These are phyloP conservation scores for Chondrus crispus DNA, from an alignment of 23 red algal species.

Conservation along the genomic window DNA sequence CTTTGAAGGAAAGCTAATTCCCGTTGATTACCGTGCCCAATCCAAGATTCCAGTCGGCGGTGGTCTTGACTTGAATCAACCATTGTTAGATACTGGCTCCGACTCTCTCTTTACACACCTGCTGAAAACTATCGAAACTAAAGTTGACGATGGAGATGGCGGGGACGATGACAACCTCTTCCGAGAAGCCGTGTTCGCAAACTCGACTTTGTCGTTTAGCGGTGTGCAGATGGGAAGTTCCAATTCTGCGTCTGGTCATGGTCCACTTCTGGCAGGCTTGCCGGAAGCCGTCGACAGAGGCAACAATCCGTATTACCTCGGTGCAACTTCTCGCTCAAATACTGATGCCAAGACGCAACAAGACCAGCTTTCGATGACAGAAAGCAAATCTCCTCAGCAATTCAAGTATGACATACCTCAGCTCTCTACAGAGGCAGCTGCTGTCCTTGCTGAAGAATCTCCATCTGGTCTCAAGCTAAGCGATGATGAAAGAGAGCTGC, in stretches of 20 bases:
- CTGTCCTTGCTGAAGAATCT: constrained; percentile 41
- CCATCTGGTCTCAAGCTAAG: constrained; percentile 33
- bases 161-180: constrained; percentile 58
- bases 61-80: constrained; percentile 51
- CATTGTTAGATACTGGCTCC: constrained; percentile 44
- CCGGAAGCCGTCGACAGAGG: background rate
- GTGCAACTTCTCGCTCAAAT: background rate
- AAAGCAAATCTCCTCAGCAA: background rate
- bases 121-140: constrained; percentile 23
- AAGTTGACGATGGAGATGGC: constrained; percentile 21
- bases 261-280: background rate
- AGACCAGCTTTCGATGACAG: background rate
- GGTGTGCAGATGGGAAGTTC: background rate
- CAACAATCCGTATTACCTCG: constrained; percentile 49
- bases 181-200: constrained; percentile 51
- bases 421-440: constrained; percentile 50
- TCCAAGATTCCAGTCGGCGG: constrained; percentile 30
- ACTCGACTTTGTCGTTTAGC: background rate
- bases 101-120: constrained; percentile 45
- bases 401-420: constrained; percentile 12
- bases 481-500: constrained; percentile 22
- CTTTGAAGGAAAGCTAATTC: constrained; percentile 63
- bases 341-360: background rate
- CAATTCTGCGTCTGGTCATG: background rate
- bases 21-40: constrained; percentile 56